Evolutionary conservation across 345 rosid genomes (phyloP), one percentile per base, ranked within the genome.

Genomic region (Rhizophora mangle): DNA sequence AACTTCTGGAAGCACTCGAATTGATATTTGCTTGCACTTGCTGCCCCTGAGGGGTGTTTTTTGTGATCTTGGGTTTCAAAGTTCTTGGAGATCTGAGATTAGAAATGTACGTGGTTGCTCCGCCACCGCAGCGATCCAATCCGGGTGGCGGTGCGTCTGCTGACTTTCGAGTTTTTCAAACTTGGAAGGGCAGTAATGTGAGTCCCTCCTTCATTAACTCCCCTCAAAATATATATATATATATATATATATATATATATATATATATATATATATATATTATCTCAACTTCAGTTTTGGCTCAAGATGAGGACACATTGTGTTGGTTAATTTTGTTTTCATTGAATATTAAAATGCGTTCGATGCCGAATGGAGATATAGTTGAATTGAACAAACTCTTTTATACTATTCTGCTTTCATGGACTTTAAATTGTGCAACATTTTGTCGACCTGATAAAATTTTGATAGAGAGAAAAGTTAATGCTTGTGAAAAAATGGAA

Each of bases 101-200:
- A 43, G 49, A 43, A 43, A 43, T 43, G 49, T 43, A 43, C 49
- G 49, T 43, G 49, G 19, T 43, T 43, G 18, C 49, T 43, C 49
- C 49, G 18, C 49, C 49, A 43, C 49, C 18, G 16, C 49, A 11
- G 49, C 49, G 49, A 43, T 43, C 49, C 16, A 13, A 43, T 43
- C 49, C 18, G 18, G 49, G 5, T 5, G 18, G 49, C 49, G 49
- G 18, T 4, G 49, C 5, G 5, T 43, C 49, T 4, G 49, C 18
- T 22, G 29, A 56, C 60, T 21, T 56, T 11, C 60, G 60, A 56
- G 16, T 56, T 74, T 89, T 86, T 79, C 89, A 86, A 74, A 80
- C 79, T 74, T 91, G 97, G 97, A 91, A 86, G 83, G 96, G 88
- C 74, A 89, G 88, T 81, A 89, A 91, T 82, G 96, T 86, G 62